A percentile compares a stretch with the other conserved stretches of the same genome.
These are phyloP conservation scores for Trichosporon asahii DNA, from an alignment of 1,284 basidiomycete genomes.

Conservation along the genomic window DNA sequence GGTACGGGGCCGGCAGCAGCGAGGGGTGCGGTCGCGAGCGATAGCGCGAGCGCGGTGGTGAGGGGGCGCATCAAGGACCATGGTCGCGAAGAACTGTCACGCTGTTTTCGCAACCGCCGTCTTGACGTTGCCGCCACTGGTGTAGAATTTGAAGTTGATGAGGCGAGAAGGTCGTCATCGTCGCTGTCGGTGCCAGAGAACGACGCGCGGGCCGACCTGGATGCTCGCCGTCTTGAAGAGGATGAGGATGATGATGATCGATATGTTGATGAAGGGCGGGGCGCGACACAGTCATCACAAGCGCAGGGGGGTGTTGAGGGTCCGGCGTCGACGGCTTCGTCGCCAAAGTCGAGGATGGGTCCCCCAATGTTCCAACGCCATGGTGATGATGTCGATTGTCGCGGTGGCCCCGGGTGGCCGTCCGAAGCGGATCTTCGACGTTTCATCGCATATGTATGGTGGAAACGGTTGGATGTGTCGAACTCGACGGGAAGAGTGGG, in stretches of 20 bases:
- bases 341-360: slow-evolving; percentile 27
- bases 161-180: not conserved
- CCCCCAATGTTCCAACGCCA: slow-evolving; percentile 28
- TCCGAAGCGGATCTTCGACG: slow-evolving; percentile 2
- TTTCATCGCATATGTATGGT: slow-evolving; percentile 19
- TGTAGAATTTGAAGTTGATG: not conserved
- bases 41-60: slow-evolving; percentile 6
- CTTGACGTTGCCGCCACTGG: not conserved
- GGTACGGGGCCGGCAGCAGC: slow-evolving; percentile 6
- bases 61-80: not conserved
- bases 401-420: slow-evolving; percentile 4
- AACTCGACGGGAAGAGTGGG: slow-evolving; percentile 66
- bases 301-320: slow-evolving; percentile 1
- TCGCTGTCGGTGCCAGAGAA: not conserved
- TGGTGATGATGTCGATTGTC: slow-evolving; percentile 10
- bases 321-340: slow-evolving; percentile 24
- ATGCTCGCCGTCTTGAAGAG: not conserved
- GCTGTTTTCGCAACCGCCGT: not conserved
- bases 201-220: not conserved
- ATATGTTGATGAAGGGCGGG: not conserved
- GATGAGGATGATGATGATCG: not conserved
- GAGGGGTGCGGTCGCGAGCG: slow-evolving; percentile 7
- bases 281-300: not conserved
- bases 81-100: not conserved
- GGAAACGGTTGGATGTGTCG: slow-evolving; percentile 32